Evolutionary conservation across 768 basidiomycete genomes (phyloP).

Genomic region (Lanmaoa pseudosensibilis): DNA sequence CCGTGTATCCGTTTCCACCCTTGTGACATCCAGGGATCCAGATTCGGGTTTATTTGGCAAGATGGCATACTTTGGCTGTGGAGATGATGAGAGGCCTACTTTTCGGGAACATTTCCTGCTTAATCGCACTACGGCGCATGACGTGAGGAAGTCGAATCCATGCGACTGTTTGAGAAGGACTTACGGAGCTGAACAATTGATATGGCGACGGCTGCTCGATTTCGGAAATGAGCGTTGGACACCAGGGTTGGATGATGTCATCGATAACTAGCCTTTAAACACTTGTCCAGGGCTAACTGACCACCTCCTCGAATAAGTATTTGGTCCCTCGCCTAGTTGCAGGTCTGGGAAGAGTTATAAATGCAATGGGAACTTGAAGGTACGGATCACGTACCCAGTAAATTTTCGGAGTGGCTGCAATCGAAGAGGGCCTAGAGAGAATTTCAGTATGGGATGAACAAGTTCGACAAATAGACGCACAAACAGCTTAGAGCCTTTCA

Average conservation of each 20-base stretch:
- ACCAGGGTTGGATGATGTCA: neutral
- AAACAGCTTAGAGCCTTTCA: constrained; percentile 3
- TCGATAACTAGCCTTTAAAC: neutral
- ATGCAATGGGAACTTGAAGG: neutral
- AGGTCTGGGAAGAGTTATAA: neutral
- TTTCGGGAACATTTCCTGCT: neutral
- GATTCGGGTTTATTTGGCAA: neutral
- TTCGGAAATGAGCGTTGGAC: neutral
- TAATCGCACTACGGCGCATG: neutral
- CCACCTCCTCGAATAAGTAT: neutral
- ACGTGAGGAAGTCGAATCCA: too few relatives aligned
- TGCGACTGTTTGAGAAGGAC: neutral
- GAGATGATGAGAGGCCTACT: neutral
- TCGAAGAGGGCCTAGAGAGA: constrained; percentile 12
- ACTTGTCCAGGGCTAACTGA: neutral
- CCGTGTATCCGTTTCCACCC: neutral
- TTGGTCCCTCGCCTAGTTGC: neutral
- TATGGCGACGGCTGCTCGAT: neutral
- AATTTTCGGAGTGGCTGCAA: constrained; percentile 13
- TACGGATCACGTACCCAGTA: constrained; percentile 6
- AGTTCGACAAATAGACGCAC: neutral
- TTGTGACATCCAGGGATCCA: neutral
- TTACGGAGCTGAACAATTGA: neutral
- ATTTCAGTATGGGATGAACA: neutral
- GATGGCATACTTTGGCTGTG: neutral